These are phyloP conservation scores for Adansonia rubrostipa DNA, from an alignment of 441 rosid species.

Conservation along the genomic window DNA sequence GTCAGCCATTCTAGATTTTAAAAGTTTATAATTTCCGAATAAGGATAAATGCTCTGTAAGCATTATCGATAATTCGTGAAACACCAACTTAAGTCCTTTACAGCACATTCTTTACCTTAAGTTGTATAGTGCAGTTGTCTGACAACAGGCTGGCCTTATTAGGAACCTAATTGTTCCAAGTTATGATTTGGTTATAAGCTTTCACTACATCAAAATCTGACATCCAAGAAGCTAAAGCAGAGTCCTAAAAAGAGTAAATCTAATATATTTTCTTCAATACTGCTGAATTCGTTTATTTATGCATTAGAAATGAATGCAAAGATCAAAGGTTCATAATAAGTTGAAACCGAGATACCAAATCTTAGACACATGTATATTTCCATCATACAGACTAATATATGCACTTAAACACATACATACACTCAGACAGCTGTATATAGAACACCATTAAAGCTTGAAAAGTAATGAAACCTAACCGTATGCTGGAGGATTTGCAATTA, in stretches of 20 bases:
- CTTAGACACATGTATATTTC: conserved; percentile 10
- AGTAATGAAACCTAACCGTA: conserved; percentile 60
- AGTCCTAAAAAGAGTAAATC: conserved; percentile 7
- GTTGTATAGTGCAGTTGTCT: conserved; percentile 1
- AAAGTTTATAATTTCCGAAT: background rate
- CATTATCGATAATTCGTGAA: background rate
- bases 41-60: background rate
- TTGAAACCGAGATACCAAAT: background rate
- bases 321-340: background rate
- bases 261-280: background rate
- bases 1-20: background rate
- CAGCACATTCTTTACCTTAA: conserved; percentile 6
- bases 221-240: conserved; percentile 8
- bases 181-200: conserved; percentile 7
- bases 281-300: background rate
- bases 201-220: conserved; percentile 17
- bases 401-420: background rate
- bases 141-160: conserved; percentile 2
- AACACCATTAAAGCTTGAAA: conserved; percentile 17
- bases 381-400: background rate
- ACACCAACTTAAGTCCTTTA: conserved; percentile 9
- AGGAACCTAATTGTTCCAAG: background rate
- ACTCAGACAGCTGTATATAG: background rate
- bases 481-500: conserved; percentile 98
- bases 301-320: background rate